Evolutionary conservation across 1,139 yeast species (phyloP).

Genomic region (Debaryomyces subglobosus): DNA sequence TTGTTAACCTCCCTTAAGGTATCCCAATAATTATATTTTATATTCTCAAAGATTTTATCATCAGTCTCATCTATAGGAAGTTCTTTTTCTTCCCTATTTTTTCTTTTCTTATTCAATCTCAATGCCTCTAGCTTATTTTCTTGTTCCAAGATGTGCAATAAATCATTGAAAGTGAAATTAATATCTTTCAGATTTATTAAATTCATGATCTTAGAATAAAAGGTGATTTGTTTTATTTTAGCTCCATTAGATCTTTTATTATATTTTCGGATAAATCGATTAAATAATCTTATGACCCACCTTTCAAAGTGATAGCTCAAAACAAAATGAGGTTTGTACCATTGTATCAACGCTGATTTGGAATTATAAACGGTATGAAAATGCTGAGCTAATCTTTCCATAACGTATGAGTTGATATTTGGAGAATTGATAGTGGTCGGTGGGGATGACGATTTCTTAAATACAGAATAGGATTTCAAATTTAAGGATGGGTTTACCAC

Average conservation of each 20-base stretch:
- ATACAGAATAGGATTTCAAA: conserved; percentile 16
- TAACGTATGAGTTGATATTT: conserved; percentile 26
- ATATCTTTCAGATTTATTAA: conserved; percentile 21
- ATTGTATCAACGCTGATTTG: conserved; percentile 21
- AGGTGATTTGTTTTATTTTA: conserved; percentile 23
- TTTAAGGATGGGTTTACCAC: conserved; percentile 21
- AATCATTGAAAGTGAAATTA: conserved; percentile 25
- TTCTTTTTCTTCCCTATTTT: conserved; percentile 5
- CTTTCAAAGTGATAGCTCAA: conserved; percentile 33
- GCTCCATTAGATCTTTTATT: conserved; percentile 22
- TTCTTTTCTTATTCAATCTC: conserved; percentile 18
- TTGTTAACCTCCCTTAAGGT: conserved; percentile 23
- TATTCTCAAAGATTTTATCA: conserved; percentile 20
- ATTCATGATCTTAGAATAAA: conserved; percentile 28
- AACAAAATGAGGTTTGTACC: conserved; percentile 30
- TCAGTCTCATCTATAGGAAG: conserved; percentile 17
- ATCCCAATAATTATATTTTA: conserved; percentile 45
- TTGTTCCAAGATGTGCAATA: conserved; percentile 27
- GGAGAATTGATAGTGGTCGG: conserved; percentile 3
- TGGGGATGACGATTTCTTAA: conserved; percentile 13
- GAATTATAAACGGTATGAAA: conserved; percentile 22
- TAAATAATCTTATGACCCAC: conserved; percentile 45
- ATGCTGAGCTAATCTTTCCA: conserved; percentile 29
- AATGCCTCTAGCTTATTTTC: conserved; percentile 31
- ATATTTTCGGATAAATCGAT: conserved; percentile 36